Evolutionary conservation across 306 rosid species (phyloP).

Genomic region (Pyrus bretschneideri): DNA sequence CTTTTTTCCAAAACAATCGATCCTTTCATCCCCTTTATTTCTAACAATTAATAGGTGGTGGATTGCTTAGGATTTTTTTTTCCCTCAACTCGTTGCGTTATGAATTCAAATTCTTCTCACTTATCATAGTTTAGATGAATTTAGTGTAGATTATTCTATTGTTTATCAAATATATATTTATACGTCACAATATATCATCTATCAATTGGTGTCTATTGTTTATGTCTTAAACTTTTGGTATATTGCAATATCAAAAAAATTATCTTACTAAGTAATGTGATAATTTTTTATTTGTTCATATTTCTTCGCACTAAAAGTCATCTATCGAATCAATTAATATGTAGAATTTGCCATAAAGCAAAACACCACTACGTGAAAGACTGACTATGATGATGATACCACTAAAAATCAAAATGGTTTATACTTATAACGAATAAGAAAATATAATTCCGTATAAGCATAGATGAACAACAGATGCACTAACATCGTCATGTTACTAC

Average conservation of each 20-base stretch:
- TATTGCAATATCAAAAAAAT: too few species aligned
- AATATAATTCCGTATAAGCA: background rate
- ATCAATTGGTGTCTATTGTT: too few species aligned
- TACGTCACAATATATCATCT: too few species aligned
- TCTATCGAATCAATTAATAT: background rate
- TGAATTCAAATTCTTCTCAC: too few species aligned
- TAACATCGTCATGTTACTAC: background rate
- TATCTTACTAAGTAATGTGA: too few species aligned
- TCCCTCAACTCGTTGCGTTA: too few species aligned
- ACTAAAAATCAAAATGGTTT: background rate
- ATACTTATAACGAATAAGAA: background rate
- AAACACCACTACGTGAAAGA: background rate
- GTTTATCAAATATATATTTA: too few species aligned
- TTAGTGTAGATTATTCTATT: too few species aligned
- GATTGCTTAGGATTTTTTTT: too few species aligned
- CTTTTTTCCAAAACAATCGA: background rate
- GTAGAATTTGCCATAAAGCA: background rate
- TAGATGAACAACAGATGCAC: background rate
- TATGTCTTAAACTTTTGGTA: too few species aligned
- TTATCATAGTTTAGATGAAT: too few species aligned
- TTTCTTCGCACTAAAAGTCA: background rate
- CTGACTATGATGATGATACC: background rate
- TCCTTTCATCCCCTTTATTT: background rate
- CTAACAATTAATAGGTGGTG: background rate
- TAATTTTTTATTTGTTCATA: background rate